These are phyloP conservation scores for Pseudogymnoascus sp. DNA, from an alignment of 2,329 filamentous ascomycete genomes.

Conservation along the genomic window DNA sequence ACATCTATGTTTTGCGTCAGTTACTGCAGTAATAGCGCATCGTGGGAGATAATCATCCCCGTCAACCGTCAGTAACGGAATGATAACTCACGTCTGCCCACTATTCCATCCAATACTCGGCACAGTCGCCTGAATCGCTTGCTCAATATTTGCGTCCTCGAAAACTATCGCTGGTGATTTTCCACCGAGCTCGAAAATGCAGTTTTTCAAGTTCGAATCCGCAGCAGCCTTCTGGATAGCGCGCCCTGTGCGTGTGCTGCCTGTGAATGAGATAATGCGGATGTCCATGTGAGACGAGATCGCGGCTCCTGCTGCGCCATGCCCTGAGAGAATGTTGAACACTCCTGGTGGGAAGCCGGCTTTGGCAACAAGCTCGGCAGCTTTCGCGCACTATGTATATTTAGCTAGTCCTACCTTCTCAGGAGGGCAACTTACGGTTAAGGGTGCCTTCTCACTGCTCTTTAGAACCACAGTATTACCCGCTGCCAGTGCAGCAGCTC, in stretches of 20 bases:
- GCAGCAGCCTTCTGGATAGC: constrained; percentile 40
- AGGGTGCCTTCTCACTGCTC: constrained; percentile 40
- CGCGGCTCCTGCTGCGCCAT: constrained; percentile 41
- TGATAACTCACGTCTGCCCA: constrained; percentile 16
- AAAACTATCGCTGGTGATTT: constrained; percentile 48
- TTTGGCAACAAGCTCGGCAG: not conserved
- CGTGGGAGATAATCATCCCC: not conserved
- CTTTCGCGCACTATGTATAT: constrained; percentile 20
- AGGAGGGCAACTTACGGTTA: constrained; percentile 39
- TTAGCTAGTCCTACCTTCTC: constrained; percentile 42
- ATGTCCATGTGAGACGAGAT: constrained; percentile 44
- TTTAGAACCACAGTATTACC: constrained; percentile 42
- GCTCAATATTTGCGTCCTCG: constrained; percentile 36
- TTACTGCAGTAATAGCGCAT: not conserved
- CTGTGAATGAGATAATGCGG: constrained; percentile 47
- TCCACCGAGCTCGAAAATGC: constrained; percentile 45
- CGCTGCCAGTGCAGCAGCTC: constrained; percentile 47
- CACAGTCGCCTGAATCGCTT: constrained; percentile 17
- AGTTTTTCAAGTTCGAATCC: constrained; percentile 39
- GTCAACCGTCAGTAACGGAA: not conserved
- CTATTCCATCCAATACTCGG: constrained; percentile 18
- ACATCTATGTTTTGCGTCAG: constrained; percentile 3
- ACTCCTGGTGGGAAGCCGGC: constrained; percentile 40
- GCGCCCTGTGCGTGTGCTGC: constrained; percentile 41
- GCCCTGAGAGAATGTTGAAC: constrained; percentile 44